Evolutionary conservation across 768 basidiomycete genomes (phyloP).

Genomic region (Chiua virens): DNA sequence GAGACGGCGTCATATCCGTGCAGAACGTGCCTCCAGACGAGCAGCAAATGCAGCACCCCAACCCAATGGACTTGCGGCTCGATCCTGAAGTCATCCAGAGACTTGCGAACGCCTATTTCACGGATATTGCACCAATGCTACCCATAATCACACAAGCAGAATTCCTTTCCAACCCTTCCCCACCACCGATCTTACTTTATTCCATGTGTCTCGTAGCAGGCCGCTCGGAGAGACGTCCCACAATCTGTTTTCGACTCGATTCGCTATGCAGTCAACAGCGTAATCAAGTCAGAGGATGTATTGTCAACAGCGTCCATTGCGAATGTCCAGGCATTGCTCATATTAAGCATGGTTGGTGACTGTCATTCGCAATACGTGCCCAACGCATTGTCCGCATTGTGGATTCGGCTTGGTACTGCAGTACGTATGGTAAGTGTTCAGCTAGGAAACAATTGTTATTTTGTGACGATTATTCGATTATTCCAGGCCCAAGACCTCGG

Average conservation of each 20-base stretch:
- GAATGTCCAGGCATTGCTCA: slow-evolving; percentile 86
- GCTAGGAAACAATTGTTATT: slow-evolving; percentile 2
- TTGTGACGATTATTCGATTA: slow-evolving; percentile 11
- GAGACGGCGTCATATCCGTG: slow-evolving; percentile 87
- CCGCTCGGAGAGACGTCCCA: slow-evolving; percentile 80
- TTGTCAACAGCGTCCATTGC: slow-evolving; percentile 81
- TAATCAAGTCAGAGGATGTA: slow-evolving; percentile 90
- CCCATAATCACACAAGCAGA: slow-evolving; percentile 88
- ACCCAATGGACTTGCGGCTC: slow-evolving; percentile 68
- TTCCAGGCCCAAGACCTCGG: slow-evolving; percentile 93
- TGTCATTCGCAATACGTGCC: slow-evolving; percentile 89
- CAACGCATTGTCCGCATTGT: slow-evolving; percentile 79
- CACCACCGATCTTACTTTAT: slow-evolving; percentile 83
- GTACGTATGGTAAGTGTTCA: slow-evolving; percentile 78
- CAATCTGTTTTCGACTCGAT: slow-evolving; percentile 88
- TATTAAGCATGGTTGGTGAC: slow-evolving; percentile 85
- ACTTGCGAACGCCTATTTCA: slow-evolving; percentile 90
- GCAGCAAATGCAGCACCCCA: slow-evolving; percentile 51
- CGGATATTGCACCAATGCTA: slow-evolving; percentile 82
- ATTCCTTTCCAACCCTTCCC: slow-evolving; percentile 73
- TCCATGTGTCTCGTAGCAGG: slow-evolving; percentile 93
- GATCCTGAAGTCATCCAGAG: slow-evolving; percentile 77
- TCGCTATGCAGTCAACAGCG: slow-evolving; percentile 79
- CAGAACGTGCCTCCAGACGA: slow-evolving; percentile 63
- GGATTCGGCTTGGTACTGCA: slow-evolving; percentile 86